phyloP scores from a whole-genome alignment of 108 stramenopile genomes.

The Nitzschia sp. region DNA sequence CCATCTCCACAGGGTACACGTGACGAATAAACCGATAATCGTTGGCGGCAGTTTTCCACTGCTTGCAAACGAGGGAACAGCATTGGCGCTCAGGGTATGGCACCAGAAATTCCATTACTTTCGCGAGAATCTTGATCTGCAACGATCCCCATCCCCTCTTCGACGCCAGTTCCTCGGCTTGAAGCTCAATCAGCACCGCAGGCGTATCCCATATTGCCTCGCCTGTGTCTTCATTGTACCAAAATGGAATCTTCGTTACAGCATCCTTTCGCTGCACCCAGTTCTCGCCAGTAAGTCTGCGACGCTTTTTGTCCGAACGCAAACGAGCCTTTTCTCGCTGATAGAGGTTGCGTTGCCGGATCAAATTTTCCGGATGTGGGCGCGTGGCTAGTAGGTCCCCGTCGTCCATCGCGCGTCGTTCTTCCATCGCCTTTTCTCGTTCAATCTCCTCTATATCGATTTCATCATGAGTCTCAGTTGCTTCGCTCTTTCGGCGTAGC shows the following conservation, averaged over 20 bases:
- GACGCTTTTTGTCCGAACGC: slow-evolving; percentile 65
- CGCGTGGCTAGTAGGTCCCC: slow-evolving; percentile 81
- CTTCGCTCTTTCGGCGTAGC: slow-evolving; percentile 45
- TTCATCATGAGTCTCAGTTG: slow-evolving; percentile 49
- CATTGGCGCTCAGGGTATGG: slow-evolving; percentile 70
- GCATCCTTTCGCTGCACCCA: slow-evolving; percentile 67
- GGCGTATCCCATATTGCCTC: slow-evolving; percentile 86
- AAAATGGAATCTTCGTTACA: slow-evolving; percentile 55
- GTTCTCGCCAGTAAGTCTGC: slow-evolving; percentile 78
- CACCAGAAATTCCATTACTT: slow-evolving; percentile 68
- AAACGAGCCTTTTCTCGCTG: slow-evolving; percentile 72
- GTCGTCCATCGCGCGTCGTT: slow-evolving; percentile 68
- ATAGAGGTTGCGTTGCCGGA: slow-evolving; percentile 79
- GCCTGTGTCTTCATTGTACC: slow-evolving; percentile 88
- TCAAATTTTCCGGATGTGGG: slow-evolving; percentile 66
- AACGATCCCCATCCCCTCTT: slow-evolving; percentile 61
- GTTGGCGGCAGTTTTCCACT: slow-evolving; percentile 68
- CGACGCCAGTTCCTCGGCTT: slow-evolving; percentile 55
- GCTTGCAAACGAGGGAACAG: slow-evolving; percentile 57
- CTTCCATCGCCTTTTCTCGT: slow-evolving; percentile 64
- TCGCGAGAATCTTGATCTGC: slow-evolving; percentile 56
- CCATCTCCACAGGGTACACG: slow-evolving; percentile 85
- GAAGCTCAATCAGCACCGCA: slow-evolving; percentile 58
- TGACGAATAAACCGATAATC: slow-evolving; percentile 78
- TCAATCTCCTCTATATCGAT: slow-evolving; percentile 80